Percentiles rank a stretch among this genome's conserved stretches.
Evolutionary conservation across 352 stramenopile genomes (phyloP).

Genomic region (Phytophthora multivora): DNA sequence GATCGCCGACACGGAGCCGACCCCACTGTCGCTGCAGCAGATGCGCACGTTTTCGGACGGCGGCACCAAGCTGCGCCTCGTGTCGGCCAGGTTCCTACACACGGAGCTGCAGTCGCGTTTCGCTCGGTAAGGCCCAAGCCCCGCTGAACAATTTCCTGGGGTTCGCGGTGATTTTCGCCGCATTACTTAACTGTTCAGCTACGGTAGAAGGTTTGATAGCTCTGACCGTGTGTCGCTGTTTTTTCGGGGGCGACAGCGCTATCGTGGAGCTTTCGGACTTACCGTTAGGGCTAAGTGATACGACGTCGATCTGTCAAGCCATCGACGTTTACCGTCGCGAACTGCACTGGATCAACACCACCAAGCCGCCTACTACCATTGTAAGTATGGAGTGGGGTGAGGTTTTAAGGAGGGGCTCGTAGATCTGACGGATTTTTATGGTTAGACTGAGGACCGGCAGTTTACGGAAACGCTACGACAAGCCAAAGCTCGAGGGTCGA

Average conservation of each 20-base stretch:
- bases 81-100: slow-evolving; percentile 74
- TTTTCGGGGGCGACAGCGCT: slow-evolving; percentile 27
- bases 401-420: not conserved
- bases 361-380: slow-evolving; percentile 48
- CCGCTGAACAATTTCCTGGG: not conserved
- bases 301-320: slow-evolving; percentile 58
- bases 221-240: slow-evolving; percentile 2
- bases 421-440: slow-evolving; percentile 4
- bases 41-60: slow-evolving; percentile 81
- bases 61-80: slow-evolving; percentile 60
- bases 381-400: slow-evolving; percentile 10
- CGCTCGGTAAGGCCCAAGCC: slow-evolving; percentile 39
- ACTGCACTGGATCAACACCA: slow-evolving; percentile 49
- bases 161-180: not conserved
- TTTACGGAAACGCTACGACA: slow-evolving; percentile 69
- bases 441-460: slow-evolving; percentile 49
- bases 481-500: slow-evolving; percentile 61
- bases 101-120: slow-evolving; percentile 83
- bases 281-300: slow-evolving; percentile 69
- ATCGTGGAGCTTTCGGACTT: slow-evolving; percentile 81
- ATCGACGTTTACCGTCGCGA: slow-evolving; percentile 70
- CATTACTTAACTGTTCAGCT: not conserved
- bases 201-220: not conserved
- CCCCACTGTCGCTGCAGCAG: slow-evolving; percentile 77
- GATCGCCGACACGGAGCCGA: slow-evolving; percentile 57